These are phyloP conservation scores for Avena eriantha DNA, from an alignment of 176 grass and related monocot genomes.

Conservation along the genomic window DNA sequence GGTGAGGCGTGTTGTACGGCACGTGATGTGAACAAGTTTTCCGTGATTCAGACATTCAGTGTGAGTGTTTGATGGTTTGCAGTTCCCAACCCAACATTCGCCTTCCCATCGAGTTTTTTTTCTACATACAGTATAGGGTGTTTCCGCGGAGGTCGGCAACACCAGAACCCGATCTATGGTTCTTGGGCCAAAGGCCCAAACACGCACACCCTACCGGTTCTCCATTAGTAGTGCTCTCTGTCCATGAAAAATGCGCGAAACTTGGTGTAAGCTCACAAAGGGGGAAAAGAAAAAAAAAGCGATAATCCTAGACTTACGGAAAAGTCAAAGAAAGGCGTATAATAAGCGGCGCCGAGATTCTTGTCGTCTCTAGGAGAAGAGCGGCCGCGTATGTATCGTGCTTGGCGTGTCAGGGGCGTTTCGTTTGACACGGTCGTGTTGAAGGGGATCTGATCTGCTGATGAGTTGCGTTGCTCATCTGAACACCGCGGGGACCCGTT, in stretches of 20 bases:
- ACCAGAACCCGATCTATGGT: background rate
- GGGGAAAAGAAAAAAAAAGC: too few relatives aligned
- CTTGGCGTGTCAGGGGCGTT: background rate
- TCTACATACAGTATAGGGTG: too few relatives aligned
- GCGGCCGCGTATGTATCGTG: background rate
- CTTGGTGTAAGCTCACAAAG: background rate
- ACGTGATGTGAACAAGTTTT: slow-evolving; percentile 6
- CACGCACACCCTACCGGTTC: background rate
- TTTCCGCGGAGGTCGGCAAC: background rate
- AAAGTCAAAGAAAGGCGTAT: too few relatives aligned
- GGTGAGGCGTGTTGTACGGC: background rate
- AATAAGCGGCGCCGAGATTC: background rate
- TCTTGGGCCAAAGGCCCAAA: background rate
- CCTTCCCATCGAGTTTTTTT: background rate
- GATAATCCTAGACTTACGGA: too few relatives aligned
- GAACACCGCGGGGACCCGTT: background rate
- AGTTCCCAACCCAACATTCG: background rate
- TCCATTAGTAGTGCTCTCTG: background rate
- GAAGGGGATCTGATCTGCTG: background rate
- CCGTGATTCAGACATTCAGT: background rate
- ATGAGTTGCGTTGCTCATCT: background rate
- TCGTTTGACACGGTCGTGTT: background rate
- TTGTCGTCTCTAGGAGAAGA: background rate
- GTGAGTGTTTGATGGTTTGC: background rate
- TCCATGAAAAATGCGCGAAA: background rate